Conservation (phyloP, 1,284 basidiomycete species). For the Trichosporon inkin region DNA sequence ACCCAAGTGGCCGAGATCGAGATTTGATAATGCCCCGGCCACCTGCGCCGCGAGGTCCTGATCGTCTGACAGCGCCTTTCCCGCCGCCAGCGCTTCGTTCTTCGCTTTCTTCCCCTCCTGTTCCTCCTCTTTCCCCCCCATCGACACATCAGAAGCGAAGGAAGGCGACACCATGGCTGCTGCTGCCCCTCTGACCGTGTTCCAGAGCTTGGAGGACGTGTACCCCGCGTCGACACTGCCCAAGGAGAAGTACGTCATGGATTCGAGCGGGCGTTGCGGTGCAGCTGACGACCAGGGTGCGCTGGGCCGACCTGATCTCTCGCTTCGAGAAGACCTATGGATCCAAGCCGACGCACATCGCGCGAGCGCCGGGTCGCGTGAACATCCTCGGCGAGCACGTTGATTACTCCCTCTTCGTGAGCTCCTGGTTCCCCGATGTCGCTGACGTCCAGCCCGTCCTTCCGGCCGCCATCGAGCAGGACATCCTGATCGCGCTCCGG, state of each 20-base stretch:
- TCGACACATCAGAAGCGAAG: slow-evolving; percentile 38
- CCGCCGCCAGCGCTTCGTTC: neutral
- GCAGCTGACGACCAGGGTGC: slow-evolving; percentile 43
- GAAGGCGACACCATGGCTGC: slow-evolving; percentile 47
- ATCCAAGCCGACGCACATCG: slow-evolving; percentile 63
- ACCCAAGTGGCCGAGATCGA: slow-evolving; percentile 6
- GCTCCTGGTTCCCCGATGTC: slow-evolving; percentile 50
- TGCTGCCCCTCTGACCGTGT: slow-evolving; percentile 61
- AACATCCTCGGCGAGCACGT: slow-evolving; percentile 80
- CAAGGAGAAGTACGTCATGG: slow-evolving; percentile 56
- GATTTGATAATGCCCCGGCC: slow-evolving; percentile 9
- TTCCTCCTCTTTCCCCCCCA: slow-evolving; percentile 60
- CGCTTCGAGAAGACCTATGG: slow-evolving; percentile 66
- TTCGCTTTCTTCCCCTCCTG: neutral
- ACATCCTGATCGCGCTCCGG: slow-evolving; percentile 75
- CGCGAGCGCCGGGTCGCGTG: slow-evolving; percentile 76
- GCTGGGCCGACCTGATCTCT: slow-evolving; percentile 63
- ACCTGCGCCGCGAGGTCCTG: neutral
- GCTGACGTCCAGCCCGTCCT: slow-evolving; percentile 55
- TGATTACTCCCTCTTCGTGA: slow-evolving; percentile 60
- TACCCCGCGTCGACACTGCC: slow-evolving; percentile 57
- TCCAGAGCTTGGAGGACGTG: slow-evolving; percentile 60
- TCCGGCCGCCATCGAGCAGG: slow-evolving; percentile 76
- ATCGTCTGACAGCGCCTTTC: neutral
- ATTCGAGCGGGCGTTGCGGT: neutral